Conservation (phyloP, 1,284 basidiomycete species). For the Rhizoctonia solani region DNA sequence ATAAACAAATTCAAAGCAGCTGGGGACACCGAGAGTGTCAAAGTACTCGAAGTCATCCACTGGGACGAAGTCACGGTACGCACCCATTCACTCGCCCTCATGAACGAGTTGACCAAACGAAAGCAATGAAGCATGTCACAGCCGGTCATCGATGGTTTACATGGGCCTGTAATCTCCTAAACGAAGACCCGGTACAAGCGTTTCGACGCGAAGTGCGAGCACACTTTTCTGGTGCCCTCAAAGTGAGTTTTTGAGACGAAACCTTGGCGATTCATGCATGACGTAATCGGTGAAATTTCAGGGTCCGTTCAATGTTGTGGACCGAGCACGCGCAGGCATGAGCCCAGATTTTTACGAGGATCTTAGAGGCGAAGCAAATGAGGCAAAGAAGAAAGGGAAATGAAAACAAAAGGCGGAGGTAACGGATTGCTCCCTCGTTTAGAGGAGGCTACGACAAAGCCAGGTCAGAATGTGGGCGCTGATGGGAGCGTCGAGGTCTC, state of each 20-base stretch:
- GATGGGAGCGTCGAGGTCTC: slow-evolving; percentile 9
- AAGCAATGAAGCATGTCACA: slow-evolving; percentile 64
- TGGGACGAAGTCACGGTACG: slow-evolving; percentile 74
- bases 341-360: slow-evolving; percentile 72
- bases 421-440: not conserved
- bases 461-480: slow-evolving; percentile 18
- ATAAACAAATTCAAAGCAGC: slow-evolving; percentile 76
- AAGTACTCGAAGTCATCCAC: slow-evolving; percentile 75
- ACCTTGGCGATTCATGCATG: no score
- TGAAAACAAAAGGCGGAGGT: not conserved
- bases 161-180: slow-evolving; percentile 70
- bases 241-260: slow-evolving; percentile 46
- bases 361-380: slow-evolving; percentile 60
- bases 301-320: slow-evolving; percentile 82
- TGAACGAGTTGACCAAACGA: not conserved
- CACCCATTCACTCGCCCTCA: not conserved
- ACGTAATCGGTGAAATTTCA: not conserved
- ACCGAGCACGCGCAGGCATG: slow-evolving; percentile 75
- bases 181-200: slow-evolving; percentile 67
- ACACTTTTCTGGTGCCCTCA: slow-evolving; percentile 79
- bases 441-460: slow-evolving; percentile 12
- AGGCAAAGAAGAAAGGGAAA: slow-evolving; percentile 7
- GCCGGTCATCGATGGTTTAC: slow-evolving; percentile 85
- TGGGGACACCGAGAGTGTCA: slow-evolving; percentile 71
- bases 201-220: slow-evolving; percentile 75